Base-by-base conservation (phyloP, 2,329 filamentous ascomycete species). In the Fusarium decemcellulare region DNA sequence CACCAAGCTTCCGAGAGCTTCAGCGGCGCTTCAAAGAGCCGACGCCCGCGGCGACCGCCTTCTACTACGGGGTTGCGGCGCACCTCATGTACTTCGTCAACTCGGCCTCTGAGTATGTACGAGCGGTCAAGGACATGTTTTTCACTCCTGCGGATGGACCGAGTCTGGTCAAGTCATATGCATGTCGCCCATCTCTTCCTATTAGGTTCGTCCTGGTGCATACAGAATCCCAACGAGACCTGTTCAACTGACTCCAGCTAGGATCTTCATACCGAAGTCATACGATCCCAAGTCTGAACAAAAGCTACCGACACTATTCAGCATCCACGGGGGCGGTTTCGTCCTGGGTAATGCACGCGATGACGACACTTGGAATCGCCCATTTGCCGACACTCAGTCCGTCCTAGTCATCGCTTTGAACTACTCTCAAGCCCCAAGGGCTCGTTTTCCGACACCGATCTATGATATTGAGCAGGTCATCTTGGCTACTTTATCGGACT, bases 401-500 rank as follows among this genome's bases (percentile, higher is more conserved):
- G 30, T 62, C 2, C 10, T 68, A 4, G 61, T 68, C n/a, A 8
- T 68, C 1, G 61, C 66, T 6, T 11, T 68, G 1, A 61, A 69
- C 16, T 68, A 68, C 27, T 42, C 43, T 12, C 69, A 68, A 23
- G 53, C 65, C 2, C 66, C 65, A 1, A 30, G 5, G 2, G 29
- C 7, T 2, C 56, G 40, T 15, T 68, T 68, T 2, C 66, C 66
- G 23, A 42, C 47, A 0, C 56, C 65, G 0, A 52, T 12, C 8
- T 69, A 66, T n/a, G 66, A 68, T 11, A 30, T 69, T 0, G 66
- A 68, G 23, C 55, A 65, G 14, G 51, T 68, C 2, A 40, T 68
- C 4, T 6, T 68, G 0, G 66, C 66, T 1, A 18, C 40, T 4
- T 12, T 68, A 8, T 55, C 56, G 0, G 66, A 68, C 15, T 34